Evolutionary conservation across 257 asterid genomes (phyloP), one percentile per base, ranked within the genome.

Genomic region (Solanum chaucha): DNA sequence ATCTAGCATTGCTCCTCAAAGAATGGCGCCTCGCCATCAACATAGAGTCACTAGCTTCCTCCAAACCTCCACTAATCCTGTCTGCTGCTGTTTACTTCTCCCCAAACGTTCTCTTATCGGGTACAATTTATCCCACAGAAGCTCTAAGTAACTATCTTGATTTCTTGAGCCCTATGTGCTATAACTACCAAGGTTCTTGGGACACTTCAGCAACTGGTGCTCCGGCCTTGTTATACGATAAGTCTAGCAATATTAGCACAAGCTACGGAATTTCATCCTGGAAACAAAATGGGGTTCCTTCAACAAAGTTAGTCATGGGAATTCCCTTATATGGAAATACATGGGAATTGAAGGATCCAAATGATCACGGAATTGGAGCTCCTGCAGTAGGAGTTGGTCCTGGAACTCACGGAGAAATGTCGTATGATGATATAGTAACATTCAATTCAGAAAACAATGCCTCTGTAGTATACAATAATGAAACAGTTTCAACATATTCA

Each of bases 321-420:
- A 88, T 94, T 92, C 95, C 96, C 2, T 89, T 85, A 55, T 95
- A 94, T 26, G 97, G 98, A 44, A 87, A 94, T 85, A 89, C 96
- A 14, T 94, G 95, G 98, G 83, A 88, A 83, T 68, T 94, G 90
- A 85, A 89, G 94, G 95, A 93, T 88, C 93, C 91, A 5, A 89
- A 84, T 26, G 65, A 88, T 86, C 92, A 93, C n/a, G 93, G 93
- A 10, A 93, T 94, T 12, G 92, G 97, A 38, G 93, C 92, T 30
- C 92, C 93, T 0, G 96, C 97, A 1, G 89, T 87, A 38, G 93
- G 92, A 48, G 86, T 87, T 4, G 96, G 98, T 4, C 98, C 92
- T 19, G 98, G 95, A 15, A n/a, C 17, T 71, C 87, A 87, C 58
- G 96, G 97, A 26, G 84, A 88, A 64, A 13, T 95, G 90, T 70